These are phyloP conservation scores for Plectosphaerella plurivora DNA, from an alignment of 2,329 filamentous ascomycete species.

Conservation along the genomic window DNA sequence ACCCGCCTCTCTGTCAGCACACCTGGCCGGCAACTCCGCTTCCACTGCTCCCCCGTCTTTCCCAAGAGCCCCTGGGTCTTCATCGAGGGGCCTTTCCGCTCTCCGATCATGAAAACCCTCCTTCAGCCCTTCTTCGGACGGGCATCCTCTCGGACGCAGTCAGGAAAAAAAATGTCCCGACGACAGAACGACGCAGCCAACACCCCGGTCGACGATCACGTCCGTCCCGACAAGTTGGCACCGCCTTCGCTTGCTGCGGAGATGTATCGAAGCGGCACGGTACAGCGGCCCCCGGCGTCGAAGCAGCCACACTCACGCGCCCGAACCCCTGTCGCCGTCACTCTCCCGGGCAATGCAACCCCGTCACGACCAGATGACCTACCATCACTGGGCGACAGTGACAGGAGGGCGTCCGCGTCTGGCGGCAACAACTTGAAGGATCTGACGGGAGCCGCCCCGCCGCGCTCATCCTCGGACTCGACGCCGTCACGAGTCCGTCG, in stretches of 20 bases:
- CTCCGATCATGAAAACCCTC: not conserved
- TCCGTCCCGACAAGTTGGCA: not conserved
- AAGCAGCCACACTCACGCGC: not conserved
- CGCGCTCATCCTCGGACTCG: not conserved
- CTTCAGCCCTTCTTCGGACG: not conserved
- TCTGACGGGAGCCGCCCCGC: not conserved
- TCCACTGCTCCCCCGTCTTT: not conserved
- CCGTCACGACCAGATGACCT: not conserved
- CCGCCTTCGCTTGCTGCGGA: not conserved
- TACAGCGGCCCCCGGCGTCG: not conserved
- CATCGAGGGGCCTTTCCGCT: not conserved
- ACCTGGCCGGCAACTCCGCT: not conserved
- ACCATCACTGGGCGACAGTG: too few relatives aligned
- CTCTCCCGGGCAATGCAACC: not conserved
- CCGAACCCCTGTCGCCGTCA: not conserved
- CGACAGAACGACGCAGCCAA: not conserved
- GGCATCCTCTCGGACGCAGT: not conserved
- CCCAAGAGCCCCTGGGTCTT: not conserved
- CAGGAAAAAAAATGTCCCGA: not conserved
- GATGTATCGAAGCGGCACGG: not conserved
- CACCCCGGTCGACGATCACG: too few relatives aligned
- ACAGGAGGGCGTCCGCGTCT: too few relatives aligned
- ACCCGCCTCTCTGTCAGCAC: not conserved
- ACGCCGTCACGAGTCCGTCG: not conserved
- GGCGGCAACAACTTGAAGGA: not conserved